These are phyloP conservation scores for Nannochloris sp. DNA, from an alignment of 139 green algal species.

Conservation along the genomic window DNA sequence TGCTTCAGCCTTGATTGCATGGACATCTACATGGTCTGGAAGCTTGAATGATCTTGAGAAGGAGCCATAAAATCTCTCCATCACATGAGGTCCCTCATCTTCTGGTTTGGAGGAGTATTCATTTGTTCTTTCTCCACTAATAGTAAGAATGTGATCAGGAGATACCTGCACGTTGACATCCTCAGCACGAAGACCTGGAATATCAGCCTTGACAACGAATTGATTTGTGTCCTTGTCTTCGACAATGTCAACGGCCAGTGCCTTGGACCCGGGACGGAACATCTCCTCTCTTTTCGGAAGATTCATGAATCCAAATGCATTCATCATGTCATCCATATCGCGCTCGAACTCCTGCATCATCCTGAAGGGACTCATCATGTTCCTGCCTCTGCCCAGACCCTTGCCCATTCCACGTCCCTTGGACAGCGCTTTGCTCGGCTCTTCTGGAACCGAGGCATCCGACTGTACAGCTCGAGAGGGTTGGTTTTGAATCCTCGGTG, in stretches of 20 bases:
- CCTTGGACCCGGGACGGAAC: neutral
- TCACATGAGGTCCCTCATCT: conserved; percentile 1
- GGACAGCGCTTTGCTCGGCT: neutral
- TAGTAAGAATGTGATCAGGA: conserved; percentile 9
- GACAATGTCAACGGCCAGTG: conserved; percentile 7
- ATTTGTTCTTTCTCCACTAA: conserved; percentile 6
- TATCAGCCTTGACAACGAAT: conserved; percentile 3
- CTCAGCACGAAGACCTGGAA: neutral
- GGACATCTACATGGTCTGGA: conserved; percentile 13
- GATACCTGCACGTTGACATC: conserved; percentile 10
- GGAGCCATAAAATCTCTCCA: conserved; percentile 6
- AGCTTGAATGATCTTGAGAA: conserved; percentile 11
- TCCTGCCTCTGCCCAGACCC: neutral
- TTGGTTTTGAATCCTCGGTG: neutral
- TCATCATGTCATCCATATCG: conserved; percentile 15
- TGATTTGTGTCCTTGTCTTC: neutral
- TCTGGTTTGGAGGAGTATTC: conserved; percentile 2
- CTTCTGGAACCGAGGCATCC: neutral
- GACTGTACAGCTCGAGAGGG: neutral
- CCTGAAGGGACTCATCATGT: neutral
- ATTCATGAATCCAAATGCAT: conserved; percentile 7
- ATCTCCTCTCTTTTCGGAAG: neutral
- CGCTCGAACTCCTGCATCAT: conserved; percentile 6
- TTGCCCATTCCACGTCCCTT: neutral
- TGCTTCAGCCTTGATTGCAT: conserved; percentile 3